These are phyloP conservation scores for Strigomonas galati DNA, from an alignment of 208 protist genomes.

Conservation along the genomic window DNA sequence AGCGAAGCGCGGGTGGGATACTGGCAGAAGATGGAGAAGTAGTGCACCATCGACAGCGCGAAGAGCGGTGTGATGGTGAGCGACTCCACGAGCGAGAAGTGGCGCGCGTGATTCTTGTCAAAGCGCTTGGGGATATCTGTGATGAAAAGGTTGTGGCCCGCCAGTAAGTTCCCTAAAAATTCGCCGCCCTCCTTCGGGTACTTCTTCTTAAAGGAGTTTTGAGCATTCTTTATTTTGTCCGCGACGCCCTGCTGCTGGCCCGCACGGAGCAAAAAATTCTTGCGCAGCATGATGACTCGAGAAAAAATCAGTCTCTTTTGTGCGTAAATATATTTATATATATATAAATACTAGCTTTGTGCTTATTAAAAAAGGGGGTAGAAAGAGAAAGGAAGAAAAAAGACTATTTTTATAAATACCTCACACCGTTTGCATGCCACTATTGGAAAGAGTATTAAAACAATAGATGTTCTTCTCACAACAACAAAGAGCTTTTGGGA, in stretches of 20 bases:
- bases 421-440: too few species aligned
- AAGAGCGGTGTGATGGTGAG: conserved; percentile 68
- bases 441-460: too few species aligned
- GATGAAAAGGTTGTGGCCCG: conserved; percentile 80
- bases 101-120: conserved; percentile 55
- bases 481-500: too few species aligned
- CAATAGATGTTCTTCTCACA: too few species aligned
- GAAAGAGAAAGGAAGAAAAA: conserved; percentile 8
- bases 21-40: conserved; percentile 77
- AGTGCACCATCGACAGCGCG: conserved; percentile 75
- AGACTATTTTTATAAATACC: too few species aligned
- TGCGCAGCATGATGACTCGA: conserved; percentile 9
- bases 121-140: conserved; percentile 66
- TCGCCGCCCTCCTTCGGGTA: conserved; percentile 63
- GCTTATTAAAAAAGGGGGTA: too few species aligned
- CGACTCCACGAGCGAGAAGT: conserved; percentile 72
- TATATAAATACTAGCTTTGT: background rate
- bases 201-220: conserved; percentile 18
- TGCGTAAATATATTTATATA: too few species aligned
- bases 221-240: conserved; percentile 3
- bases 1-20: conserved; percentile 40
- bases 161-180: conserved; percentile 65
- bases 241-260: background rate
- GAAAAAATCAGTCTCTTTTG: background rate
- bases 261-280: background rate